Percentiles rank a stretch among this genome's conserved stretches.
Conservation (phyloP, 2,329 filamentous ascomycete species). For the Arthrinium puccinioides region DNA sequence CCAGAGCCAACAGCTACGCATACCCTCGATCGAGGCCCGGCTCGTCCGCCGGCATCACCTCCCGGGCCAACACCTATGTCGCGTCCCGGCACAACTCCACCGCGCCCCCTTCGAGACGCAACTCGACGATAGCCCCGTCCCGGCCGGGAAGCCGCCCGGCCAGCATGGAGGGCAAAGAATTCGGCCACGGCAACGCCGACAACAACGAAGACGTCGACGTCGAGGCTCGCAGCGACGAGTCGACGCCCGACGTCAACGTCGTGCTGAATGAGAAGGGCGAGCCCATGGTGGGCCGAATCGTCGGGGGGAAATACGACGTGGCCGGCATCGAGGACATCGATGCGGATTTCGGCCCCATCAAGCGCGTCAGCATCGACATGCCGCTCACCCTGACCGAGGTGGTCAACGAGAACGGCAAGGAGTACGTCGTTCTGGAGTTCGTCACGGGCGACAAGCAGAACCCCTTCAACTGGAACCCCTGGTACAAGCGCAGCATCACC, state of each 20-base stretch:
- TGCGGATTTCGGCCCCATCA: constrained; percentile 25
- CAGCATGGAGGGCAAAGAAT: too few species aligned
- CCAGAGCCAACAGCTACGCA: constrained; percentile 1
- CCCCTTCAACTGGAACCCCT: constrained; percentile 42
- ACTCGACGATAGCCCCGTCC: background rate
- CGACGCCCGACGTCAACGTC: constrained; percentile 1
- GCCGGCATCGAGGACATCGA: constrained; percentile 23
- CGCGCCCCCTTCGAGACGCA: background rate
- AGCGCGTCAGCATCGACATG: constrained; percentile 38
- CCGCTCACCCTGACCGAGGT: constrained; percentile 38
- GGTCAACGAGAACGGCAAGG: constrained; percentile 31
- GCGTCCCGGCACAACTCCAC: background rate
- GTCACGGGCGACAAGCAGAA: constrained; percentile 37
- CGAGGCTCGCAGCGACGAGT: background rate
- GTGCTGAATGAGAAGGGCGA: constrained; percentile 9
- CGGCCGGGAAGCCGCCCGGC: background rate
- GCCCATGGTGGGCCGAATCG: constrained; percentile 23
- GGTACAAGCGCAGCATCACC: constrained; percentile 37
- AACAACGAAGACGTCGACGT: constrained; percentile 1
- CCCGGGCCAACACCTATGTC: background rate
- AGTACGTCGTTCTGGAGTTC: constrained; percentile 39
- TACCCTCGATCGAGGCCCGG: background rate
- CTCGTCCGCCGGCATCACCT: background rate
- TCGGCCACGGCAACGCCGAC: background rate
- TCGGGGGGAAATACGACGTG: constrained; percentile 29